Evolutionary conservation across 2,329 filamentous ascomycete species (phyloP).

Genomic region (Tolypocladium paradoxum): DNA sequence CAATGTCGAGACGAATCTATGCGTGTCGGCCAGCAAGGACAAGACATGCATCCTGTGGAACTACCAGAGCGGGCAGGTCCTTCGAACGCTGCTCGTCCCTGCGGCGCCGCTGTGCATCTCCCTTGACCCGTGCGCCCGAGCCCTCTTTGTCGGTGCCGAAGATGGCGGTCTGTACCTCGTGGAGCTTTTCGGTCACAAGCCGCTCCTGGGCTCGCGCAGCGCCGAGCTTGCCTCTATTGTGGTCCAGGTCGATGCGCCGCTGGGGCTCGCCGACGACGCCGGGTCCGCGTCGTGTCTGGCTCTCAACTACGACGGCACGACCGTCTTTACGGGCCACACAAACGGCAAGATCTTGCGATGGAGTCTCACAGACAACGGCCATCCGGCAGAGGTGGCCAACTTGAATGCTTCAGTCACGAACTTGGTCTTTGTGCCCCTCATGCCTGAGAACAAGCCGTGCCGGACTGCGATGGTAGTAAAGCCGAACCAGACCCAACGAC

Average conservation of each 20-base stretch:
- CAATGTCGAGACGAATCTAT: slow-evolving; percentile 63
- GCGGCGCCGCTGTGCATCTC: slow-evolving; percentile 59
- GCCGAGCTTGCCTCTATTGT: slow-evolving; percentile 45
- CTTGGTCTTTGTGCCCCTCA: slow-evolving; percentile 58
- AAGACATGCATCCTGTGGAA: slow-evolving; percentile 91
- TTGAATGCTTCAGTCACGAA: slow-evolving; percentile 79
- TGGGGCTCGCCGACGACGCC: slow-evolving; percentile 48
- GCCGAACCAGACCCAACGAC: slow-evolving; percentile 58
- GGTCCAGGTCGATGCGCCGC: slow-evolving; percentile 42
- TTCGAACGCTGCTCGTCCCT: slow-evolving; percentile 75
- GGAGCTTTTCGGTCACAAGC: slow-evolving; percentile 54
- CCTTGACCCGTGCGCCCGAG: slow-evolving; percentile 75
- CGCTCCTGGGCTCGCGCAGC: slow-evolving; percentile 41
- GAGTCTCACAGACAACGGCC: slow-evolving; percentile 64
- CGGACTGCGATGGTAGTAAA: slow-evolving; percentile 60
- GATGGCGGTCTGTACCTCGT: slow-evolving; percentile 72
- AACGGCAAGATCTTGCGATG: slow-evolving; percentile 71
- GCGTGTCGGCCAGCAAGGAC: slow-evolving; percentile 73
- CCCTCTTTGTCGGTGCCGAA: slow-evolving; percentile 69
- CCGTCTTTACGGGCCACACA: slow-evolving; percentile 68
- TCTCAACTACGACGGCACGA: slow-evolving; percentile 73
- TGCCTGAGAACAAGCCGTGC: slow-evolving; percentile 28
- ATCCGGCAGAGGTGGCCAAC: slow-evolving; percentile 55
- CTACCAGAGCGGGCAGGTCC: slow-evolving; percentile 63
- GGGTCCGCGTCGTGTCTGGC: slow-evolving; percentile 58